Percentiles rank a stretch among this genome's conserved stretches.
These are phyloP conservation scores for Pythium myriotylum DNA, from an alignment of 352 stramenopile genomes.

Conservation along the genomic window DNA sequence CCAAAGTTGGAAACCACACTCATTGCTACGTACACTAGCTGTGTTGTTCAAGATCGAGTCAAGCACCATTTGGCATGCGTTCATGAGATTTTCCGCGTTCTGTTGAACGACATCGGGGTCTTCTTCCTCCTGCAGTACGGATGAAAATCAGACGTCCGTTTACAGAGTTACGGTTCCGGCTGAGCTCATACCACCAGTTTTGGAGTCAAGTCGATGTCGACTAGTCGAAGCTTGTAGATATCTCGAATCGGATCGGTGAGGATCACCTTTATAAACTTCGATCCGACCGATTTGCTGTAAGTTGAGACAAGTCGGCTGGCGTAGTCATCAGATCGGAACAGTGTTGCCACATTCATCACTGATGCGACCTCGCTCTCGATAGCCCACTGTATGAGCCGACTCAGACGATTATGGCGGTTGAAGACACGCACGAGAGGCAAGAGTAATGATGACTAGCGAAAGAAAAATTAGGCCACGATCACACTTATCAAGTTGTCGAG, in stretches of 20 bases:
- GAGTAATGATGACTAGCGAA: slow-evolving; percentile 28
- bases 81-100: slow-evolving; percentile 85
- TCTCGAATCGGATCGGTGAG: slow-evolving; percentile 37
- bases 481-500: not conserved
- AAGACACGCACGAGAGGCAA: slow-evolving; percentile 45
- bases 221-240: slow-evolving; percentile 41
- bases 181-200: slow-evolving; percentile 48
- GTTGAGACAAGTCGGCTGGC: slow-evolving; percentile 44
- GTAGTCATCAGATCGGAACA: slow-evolving; percentile 53
- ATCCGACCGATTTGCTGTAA: slow-evolving; percentile 45
- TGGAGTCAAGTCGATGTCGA: slow-evolving; percentile 77
- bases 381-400: slow-evolving; percentile 43
- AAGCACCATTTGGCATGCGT: slow-evolving; percentile 80
- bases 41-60: slow-evolving; percentile 79
- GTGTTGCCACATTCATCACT: slow-evolving; percentile 43
- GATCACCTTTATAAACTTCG: slow-evolving; percentile 39
- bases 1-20: too few species aligned
- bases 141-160: not conserved
- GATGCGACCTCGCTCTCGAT: slow-evolving; percentile 49
- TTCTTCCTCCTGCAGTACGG: slow-evolving; percentile 13
- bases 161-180: too few species aligned
- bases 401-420: slow-evolving; percentile 35
- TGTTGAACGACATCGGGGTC: slow-evolving; percentile 9
- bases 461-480: not conserved
- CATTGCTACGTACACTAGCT: slow-evolving; percentile 33